Percentiles rank a stretch among this genome's conserved stretches.
These are phyloP conservation scores for Cladosporium sp. DNA, from an alignment of 2,329 filamentous ascomycete species.

Conservation along the genomic window DNA sequence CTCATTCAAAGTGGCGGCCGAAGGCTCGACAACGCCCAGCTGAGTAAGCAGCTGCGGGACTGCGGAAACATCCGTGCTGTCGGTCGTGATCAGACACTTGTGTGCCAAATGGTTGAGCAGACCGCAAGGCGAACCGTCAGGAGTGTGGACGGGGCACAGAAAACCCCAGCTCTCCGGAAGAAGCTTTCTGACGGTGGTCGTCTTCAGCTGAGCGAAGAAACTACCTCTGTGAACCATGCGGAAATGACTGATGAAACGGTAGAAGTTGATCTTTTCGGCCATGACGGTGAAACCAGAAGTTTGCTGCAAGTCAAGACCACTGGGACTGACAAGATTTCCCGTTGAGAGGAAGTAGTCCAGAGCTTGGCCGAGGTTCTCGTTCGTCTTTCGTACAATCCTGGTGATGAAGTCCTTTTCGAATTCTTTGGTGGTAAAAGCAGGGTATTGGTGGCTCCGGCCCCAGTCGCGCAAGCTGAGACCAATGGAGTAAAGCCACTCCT, in stretches of 20 bases:
- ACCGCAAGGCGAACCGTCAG: slow-evolving; percentile 92
- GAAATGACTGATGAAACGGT: slow-evolving; percentile 98
- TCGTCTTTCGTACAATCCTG: slow-evolving; percentile 74
- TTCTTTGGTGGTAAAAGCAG: slow-evolving; percentile 66
- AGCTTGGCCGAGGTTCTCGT: slow-evolving; percentile 81
- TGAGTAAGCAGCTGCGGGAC: slow-evolving; percentile 71
- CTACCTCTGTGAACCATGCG: slow-evolving; percentile 98
- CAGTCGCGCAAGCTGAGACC: slow-evolving; percentile 45
- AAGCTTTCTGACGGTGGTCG: slow-evolving; percentile 92
- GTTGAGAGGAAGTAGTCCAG: slow-evolving; percentile 96
- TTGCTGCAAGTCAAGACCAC: slow-evolving; percentile 90
- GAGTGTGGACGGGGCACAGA: slow-evolving; percentile 94
- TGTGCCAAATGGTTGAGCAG: slow-evolving; percentile 92
- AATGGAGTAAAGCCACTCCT: slow-evolving; percentile 78
- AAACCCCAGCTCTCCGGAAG: slow-evolving; percentile 98
- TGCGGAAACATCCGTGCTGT: slow-evolving; percentile 66
- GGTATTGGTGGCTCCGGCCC: slow-evolving; percentile 47
- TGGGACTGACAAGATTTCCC: slow-evolving; percentile 86
- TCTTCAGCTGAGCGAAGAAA: slow-evolving; percentile 97
- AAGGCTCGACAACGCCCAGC: slow-evolving; percentile 71
- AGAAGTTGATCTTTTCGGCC: slow-evolving; percentile 98
- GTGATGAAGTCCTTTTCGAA: slow-evolving; percentile 77
- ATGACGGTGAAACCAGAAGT: slow-evolving; percentile 93
- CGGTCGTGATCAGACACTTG: slow-evolving; percentile 86
- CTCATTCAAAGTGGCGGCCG: slow-evolving; percentile 74